These are phyloP conservation scores for Orbilia quercus DNA, from an alignment of 2,329 filamentous ascomycete species.

Conservation along the genomic window DNA sequence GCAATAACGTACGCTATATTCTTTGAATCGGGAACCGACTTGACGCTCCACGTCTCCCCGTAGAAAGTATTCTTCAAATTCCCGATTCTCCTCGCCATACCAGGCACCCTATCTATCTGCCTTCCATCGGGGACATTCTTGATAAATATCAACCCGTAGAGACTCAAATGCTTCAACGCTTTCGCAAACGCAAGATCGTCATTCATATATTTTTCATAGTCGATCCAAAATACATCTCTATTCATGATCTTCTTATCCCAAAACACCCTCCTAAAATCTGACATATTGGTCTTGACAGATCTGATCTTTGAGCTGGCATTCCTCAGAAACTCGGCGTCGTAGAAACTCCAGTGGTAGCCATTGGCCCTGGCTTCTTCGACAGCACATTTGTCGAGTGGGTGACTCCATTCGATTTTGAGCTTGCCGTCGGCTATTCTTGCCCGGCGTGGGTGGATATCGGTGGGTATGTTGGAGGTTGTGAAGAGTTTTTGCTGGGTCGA, in stretches of 20 bases:
- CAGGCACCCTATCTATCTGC: conserved; percentile 70
- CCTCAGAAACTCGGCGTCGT: conserved; percentile 60
- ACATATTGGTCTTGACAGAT: conserved; percentile 59
- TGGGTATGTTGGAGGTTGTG: conserved; percentile 73
- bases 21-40: conserved; percentile 81
- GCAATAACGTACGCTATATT: conserved; percentile 74
- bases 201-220: conserved; percentile 78
- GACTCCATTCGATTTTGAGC: conserved; percentile 72
- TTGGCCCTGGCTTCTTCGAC: conserved; percentile 54
- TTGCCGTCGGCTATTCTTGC: conserved; percentile 64
- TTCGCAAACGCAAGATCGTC: conserved; percentile 69
- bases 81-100: conserved; percentile 78
- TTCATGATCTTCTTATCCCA: conserved; percentile 67
- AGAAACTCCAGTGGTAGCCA: conserved; percentile 57
- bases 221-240: conserved; percentile 69
- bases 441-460: conserved; percentile 64
- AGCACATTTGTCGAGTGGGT: conserved; percentile 49
- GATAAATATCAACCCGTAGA: conserved; percentile 80
- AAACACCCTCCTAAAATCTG: conserved; percentile 63
- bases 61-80: conserved; percentile 88
- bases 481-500: conserved; percentile 74
- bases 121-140: conserved; percentile 75
- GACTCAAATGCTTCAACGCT: conserved; percentile 72
- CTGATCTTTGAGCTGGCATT: conserved; percentile 60
- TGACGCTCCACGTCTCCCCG: conserved; percentile 89